Conservation (phyloP, 441 rosid genomes). For the Gossypium gossypioides region DNA sequence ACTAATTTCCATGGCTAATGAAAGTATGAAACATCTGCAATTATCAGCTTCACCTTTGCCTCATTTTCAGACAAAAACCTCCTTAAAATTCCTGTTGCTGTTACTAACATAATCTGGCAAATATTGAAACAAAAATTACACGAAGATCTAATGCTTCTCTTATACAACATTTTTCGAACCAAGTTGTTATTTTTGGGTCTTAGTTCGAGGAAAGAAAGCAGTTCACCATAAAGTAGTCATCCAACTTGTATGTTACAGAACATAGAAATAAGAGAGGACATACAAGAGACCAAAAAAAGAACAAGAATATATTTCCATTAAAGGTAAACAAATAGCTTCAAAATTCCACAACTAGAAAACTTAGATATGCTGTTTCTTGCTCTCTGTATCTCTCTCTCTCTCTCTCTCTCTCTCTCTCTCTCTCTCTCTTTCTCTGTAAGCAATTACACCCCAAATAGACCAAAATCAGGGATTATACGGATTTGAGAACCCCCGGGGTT, state of each 20-base stretch:
- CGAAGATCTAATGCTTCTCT: not conserved
- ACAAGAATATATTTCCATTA: conserved; percentile 5
- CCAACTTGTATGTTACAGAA: not conserved
- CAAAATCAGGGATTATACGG: conserved; percentile 10
- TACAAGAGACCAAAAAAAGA: not conserved
- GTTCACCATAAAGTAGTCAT: not conserved
- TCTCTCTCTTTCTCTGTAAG: not conserved
- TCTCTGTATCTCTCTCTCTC: not conserved
- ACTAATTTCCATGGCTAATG: no score
- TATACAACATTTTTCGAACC: not conserved
- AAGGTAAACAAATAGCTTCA: not conserved
- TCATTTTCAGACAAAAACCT: not conserved
- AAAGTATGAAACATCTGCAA: not conserved
- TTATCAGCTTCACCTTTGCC: not conserved
- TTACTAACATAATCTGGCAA: not conserved
- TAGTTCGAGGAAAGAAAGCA: not conserved
- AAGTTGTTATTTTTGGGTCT: not conserved
- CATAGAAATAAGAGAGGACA: not conserved
- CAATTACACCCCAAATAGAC: conserved; percentile 16
- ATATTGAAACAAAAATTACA: not conserved
- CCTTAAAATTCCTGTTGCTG: not conserved
- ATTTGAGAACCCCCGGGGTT: conserved; percentile 10
- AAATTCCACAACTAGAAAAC: conserved; percentile 5
- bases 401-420: not conserved
- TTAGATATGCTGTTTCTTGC: not conserved